phyloP scores from a whole-genome alignment of 164 flowering plant species.

The Aristolochia contorta region DNA sequence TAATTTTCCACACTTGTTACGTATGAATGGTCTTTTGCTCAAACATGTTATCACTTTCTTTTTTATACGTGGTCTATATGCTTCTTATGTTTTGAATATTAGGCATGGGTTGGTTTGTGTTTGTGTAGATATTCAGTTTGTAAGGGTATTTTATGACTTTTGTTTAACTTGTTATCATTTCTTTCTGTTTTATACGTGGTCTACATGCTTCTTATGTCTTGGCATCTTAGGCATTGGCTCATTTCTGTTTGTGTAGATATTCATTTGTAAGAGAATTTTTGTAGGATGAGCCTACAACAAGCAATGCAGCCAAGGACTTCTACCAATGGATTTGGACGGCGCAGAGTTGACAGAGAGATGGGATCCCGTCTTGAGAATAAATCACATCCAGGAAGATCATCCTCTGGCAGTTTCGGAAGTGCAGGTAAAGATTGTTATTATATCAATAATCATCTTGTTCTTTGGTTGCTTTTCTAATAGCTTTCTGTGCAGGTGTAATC shows the following conservation, averaged over 20 bases:
- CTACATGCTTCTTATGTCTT: too few relatives aligned
- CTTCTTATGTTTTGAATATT: too few relatives aligned
- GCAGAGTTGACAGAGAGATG: conserved; percentile 56
- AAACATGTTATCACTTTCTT: too few relatives aligned
- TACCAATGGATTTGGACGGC: conserved; percentile 63
- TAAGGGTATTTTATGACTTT: too few relatives aligned
- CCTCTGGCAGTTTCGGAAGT: conserved; percentile 25
- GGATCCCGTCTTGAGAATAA: conserved; percentile 47
- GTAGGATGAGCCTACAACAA: conserved; percentile 63
- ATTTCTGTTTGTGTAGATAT: background rate
- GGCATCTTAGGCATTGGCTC: background rate
- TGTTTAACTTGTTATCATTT: too few relatives aligned
- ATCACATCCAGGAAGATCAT: conserved; percentile 44
- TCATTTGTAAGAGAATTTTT: background rate
- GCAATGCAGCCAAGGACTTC: conserved; percentile 46
- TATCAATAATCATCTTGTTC: background rate
- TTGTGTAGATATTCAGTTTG: too few relatives aligned
- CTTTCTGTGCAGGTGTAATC: conserved; percentile 22
- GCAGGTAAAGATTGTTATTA: conserved; percentile 30
- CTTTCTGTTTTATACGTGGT: too few relatives aligned
- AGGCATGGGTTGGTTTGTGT: too few relatives aligned
- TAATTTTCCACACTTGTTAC: too few relatives aligned
- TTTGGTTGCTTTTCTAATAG: conserved; percentile 2
- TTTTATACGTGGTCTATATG: too few relatives aligned
- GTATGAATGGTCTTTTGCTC: too few relatives aligned